These are phyloP conservation scores for Monosporascus sp. DNA, from an alignment of 2,329 filamentous ascomycete species.

Conservation along the genomic window DNA sequence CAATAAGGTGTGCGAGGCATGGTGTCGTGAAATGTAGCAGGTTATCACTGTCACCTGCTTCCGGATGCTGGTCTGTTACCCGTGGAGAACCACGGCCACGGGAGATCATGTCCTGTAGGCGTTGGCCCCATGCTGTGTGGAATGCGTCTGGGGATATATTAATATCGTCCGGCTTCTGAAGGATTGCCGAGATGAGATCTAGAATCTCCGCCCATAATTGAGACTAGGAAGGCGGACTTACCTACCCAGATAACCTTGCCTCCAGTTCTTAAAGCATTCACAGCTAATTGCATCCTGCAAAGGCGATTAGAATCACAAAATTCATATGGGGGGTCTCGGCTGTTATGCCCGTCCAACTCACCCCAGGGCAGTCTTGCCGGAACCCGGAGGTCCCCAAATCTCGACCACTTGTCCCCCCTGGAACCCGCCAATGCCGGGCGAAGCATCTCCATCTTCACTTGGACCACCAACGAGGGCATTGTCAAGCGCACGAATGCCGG, in stretches of 20 bases:
- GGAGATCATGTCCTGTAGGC: conserved; percentile 28
- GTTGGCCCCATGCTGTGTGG: conserved; percentile 35
- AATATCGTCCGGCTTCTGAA: conserved; percentile 6
- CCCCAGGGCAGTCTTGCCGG: conserved; percentile 81
- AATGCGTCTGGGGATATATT: conserved; percentile 35
- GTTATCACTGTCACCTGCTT: conserved; percentile 17
- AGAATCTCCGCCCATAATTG: conserved; percentile 3
- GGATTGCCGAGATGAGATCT: conserved; percentile 1
- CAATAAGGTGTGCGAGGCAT: conserved; percentile 68
- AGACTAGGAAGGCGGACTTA: conserved; percentile 19
- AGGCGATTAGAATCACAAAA: conserved; percentile 6
- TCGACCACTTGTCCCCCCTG: conserved; percentile 76
- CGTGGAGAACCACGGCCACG: conserved; percentile 4
- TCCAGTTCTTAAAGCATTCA: conserved; percentile 56
- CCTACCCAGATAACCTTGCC: conserved; percentile 77
- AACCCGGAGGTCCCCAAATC: conserved; percentile 80
- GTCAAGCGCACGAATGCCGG: conserved; percentile 52
- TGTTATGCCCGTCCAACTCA: conserved; percentile 36
- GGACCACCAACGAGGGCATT: conserved; percentile 33
- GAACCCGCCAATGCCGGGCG: conserved; percentile 49
- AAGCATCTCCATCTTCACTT: conserved; percentile 6
- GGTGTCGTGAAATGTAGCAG: conserved; percentile 48
- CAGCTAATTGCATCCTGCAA: conserved; percentile 65
- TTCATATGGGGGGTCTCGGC: not conserved
- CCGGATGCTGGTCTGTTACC: conserved; percentile 1